Evolutionary conservation across 208 protist species (phyloP).

Genomic region (Angomonas ambiguus): DNA sequence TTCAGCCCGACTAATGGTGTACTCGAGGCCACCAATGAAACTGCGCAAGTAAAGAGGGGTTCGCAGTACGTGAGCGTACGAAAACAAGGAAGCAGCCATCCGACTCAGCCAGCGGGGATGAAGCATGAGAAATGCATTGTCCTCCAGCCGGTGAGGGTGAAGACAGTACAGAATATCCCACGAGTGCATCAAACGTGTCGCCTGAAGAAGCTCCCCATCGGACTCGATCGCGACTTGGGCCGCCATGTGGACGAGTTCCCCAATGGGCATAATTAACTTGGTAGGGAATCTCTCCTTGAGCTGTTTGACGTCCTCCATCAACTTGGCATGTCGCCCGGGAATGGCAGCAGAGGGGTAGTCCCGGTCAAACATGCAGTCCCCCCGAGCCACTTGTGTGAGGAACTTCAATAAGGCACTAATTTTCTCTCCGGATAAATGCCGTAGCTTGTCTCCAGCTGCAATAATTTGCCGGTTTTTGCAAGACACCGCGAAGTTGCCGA

Average conservation of each 20-base stretch:
- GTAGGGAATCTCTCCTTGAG: conserved; percentile 47
- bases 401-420: conserved; percentile 66
- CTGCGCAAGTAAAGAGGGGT: conserved; percentile 80
- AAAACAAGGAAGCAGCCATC: conserved; percentile 78
- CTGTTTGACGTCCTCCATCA: conserved; percentile 54
- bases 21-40: conserved; percentile 83
- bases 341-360: conserved; percentile 67
- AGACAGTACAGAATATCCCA: conserved; percentile 87
- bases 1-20: conserved; percentile 67
- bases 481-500: conserved; percentile 86
- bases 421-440: conserved; percentile 52
- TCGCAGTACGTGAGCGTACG: conserved; percentile 78
- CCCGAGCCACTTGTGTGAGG: conserved; percentile 51
- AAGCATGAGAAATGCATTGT: conserved; percentile 69
- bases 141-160: conserved; percentile 52
- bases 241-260: conserved; percentile 68
- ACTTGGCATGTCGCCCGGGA: conserved; percentile 60
- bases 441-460: conserved; percentile 43
- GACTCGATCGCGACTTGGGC: conserved; percentile 64
- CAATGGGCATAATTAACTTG: conserved; percentile 76
- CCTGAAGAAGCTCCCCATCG: conserved; percentile 67
- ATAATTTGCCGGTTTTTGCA: conserved; percentile 81
- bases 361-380: conserved; percentile 64
- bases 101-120: conserved; percentile 77
- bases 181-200: conserved; percentile 74